Evolutionary conservation across 257 asterid species (phyloP).

Genomic region (Asclepias syriaca): DNA sequence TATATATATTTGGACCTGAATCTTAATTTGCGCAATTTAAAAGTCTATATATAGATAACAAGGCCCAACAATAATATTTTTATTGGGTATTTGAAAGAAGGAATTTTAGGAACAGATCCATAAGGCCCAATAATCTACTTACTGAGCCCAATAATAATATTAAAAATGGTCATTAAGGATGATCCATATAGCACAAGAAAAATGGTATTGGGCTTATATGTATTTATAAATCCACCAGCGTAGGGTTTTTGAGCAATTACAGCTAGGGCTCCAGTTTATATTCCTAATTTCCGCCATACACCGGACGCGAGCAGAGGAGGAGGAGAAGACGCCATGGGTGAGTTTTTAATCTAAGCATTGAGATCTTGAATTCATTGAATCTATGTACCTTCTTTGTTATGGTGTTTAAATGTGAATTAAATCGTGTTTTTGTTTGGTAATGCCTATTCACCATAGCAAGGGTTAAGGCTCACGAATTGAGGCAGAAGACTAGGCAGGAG

Average conservation of each 20-base stretch:
- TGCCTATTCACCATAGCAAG: constrained; percentile 32
- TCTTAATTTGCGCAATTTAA: too few species aligned
- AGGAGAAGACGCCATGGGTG: constrained; percentile 30
- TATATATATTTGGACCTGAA: too few species aligned
- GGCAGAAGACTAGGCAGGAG: constrained; percentile 46
- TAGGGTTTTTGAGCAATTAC: constrained; percentile 10
- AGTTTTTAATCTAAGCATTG: neutral
- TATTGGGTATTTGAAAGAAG: too few species aligned
- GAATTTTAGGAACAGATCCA: too few species aligned
- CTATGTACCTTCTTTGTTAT: neutral
- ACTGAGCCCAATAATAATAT: neutral
- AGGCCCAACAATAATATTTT: too few species aligned
- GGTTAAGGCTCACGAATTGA: constrained; percentile 67
- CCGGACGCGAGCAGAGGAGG: neutral
- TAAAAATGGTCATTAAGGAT: too few species aligned
- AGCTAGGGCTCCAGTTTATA: neutral
- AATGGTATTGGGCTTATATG: neutral
- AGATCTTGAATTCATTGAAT: neutral
- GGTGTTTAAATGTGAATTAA: neutral
- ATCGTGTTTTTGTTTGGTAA: neutral
- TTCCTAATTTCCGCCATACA: neutral
- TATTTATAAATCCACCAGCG: neutral
- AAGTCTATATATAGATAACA: too few species aligned
- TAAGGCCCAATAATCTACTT: neutral
- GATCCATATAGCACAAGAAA: too few species aligned